These are phyloP conservation scores for Auriscalpium vulgare DNA, from an alignment of 768 basidiomycete species.

Conservation along the genomic window DNA sequence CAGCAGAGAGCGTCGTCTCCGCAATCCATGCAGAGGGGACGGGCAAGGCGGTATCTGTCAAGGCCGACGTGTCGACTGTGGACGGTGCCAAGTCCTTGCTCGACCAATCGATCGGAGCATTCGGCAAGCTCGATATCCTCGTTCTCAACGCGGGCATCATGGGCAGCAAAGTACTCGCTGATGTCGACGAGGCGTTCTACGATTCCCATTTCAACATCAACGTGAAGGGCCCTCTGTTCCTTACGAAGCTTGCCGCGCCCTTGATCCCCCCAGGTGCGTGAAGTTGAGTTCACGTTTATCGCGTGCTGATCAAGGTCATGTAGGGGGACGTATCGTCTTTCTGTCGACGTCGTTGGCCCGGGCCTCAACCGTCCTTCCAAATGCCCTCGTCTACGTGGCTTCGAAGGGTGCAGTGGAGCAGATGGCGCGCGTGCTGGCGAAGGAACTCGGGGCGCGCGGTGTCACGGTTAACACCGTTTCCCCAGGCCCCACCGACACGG, in stretches of 20 bases:
- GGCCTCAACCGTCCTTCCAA: slow-evolving; percentile 36
- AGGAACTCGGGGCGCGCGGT: slow-evolving; percentile 45
- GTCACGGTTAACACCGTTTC: slow-evolving; percentile 53
- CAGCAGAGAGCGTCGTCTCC: slow-evolving; percentile 40
- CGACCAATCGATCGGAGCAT: slow-evolving; percentile 37
- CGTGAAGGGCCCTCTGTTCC: slow-evolving; percentile 52
- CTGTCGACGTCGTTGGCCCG: slow-evolving; percentile 44
- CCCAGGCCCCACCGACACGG: slow-evolving; percentile 48
- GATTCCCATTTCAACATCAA: slow-evolving; percentile 46
- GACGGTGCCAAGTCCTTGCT: slow-evolving; percentile 41
- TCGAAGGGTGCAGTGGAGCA: slow-evolving; percentile 58
- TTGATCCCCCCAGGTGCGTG: slow-evolving; percentile 36
- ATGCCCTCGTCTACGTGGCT: slow-evolving; percentile 42
- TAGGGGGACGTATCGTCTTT: slow-evolving; percentile 49
- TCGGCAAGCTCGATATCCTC: slow-evolving; percentile 49
- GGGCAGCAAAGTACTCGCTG: slow-evolving; percentile 40
- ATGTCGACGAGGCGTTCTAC: slow-evolving; percentile 45
- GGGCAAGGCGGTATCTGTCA: slow-evolving; percentile 39
- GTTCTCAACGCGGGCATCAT: slow-evolving; percentile 53
- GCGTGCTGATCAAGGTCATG: not conserved
- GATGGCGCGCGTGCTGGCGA: slow-evolving; percentile 46
- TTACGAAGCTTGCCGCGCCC: slow-evolving; percentile 38
- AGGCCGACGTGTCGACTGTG: slow-evolving; percentile 43
- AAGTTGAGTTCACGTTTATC: no score
- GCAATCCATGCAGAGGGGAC: slow-evolving; percentile 35